These are phyloP conservation scores for Ammopiptanthus mongolicus DNA, from an alignment of 306 rosid species.

Conservation along the genomic window DNA sequence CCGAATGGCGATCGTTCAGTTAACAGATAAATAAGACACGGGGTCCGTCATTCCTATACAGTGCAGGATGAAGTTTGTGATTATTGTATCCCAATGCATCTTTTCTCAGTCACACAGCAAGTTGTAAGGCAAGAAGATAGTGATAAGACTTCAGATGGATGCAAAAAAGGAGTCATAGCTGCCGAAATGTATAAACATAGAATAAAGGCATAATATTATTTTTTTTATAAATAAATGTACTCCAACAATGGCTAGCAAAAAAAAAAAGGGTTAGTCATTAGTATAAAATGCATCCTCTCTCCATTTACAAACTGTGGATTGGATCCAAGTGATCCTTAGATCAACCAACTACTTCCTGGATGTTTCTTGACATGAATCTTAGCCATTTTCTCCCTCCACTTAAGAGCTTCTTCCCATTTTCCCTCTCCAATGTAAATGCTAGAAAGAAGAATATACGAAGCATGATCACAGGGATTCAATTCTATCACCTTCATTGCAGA, in stretches of 20 bases:
- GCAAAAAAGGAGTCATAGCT: background rate
- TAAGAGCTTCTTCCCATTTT: conserved; percentile 51
- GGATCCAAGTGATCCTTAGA: conserved; percentile 16
- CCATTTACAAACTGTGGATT: background rate
- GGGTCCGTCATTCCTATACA: background rate
- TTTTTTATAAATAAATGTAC: background rate
- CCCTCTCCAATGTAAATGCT: conserved; percentile 40
- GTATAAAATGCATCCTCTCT: background rate
- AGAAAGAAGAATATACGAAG: conserved; percentile 46
- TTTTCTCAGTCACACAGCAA: background rate
- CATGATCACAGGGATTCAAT: conserved; percentile 45
- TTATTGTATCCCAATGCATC: background rate
- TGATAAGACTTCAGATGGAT: background rate
- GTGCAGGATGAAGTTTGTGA: background rate
- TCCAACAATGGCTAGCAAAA: background rate
- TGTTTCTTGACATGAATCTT: conserved; percentile 35
- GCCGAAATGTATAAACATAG: background rate
- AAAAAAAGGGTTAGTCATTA: too few species aligned
- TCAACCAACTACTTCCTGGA: conserved; percentile 44
- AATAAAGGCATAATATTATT: too few species aligned
- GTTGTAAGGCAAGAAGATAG: background rate
- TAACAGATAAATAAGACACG: background rate
- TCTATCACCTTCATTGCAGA: conserved; percentile 37
- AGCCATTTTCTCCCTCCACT: conserved; percentile 43
- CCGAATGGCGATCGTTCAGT: background rate